phyloP scores from a whole-genome alignment of 495 filamentous ascomycete species.

The Astrocystis sublimbata region DNA sequence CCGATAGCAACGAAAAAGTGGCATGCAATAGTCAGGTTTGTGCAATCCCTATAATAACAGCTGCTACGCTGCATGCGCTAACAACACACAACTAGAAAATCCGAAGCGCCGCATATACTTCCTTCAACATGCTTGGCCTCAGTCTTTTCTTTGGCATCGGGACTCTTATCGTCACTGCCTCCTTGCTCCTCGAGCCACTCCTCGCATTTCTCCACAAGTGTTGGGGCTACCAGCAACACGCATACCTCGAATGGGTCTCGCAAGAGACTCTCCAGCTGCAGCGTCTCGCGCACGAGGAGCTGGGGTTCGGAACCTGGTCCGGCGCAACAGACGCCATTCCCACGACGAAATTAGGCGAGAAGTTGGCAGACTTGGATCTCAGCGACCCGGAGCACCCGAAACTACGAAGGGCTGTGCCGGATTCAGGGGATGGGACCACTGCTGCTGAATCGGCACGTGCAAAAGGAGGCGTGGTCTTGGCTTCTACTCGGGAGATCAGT shows the following conservation, averaged over 20 bases:
- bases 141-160: constrained; percentile 15
- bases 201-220: not conserved
- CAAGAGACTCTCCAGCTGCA: not conserved
- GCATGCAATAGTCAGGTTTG: constrained; percentile 20
- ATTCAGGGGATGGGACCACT: no score
- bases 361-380: not conserved
- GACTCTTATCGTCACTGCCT: not conserved
- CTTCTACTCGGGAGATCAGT: no score
- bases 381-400: not conserved
- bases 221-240: not conserved
- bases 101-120: constrained; percentile 8
- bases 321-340: not conserved
- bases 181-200: constrained; percentile 9
- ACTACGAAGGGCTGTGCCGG: no score
- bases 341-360: not conserved
- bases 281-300: not conserved
- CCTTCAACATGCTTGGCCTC: constrained; percentile 23
- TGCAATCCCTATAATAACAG: no score
- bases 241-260: constrained; percentile 15
- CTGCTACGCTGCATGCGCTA: no score
- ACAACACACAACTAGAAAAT: constrained; percentile 27
- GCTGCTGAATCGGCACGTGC: no score
- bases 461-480: no score
- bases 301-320: not conserved
- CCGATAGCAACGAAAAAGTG: not conserved